Percentiles rank a stretch among this genome's conserved stretches.
These are phyloP conservation scores for Sporothrix variecibatus DNA, from an alignment of 2,329 filamentous ascomycete genomes.

Conservation along the genomic window DNA sequence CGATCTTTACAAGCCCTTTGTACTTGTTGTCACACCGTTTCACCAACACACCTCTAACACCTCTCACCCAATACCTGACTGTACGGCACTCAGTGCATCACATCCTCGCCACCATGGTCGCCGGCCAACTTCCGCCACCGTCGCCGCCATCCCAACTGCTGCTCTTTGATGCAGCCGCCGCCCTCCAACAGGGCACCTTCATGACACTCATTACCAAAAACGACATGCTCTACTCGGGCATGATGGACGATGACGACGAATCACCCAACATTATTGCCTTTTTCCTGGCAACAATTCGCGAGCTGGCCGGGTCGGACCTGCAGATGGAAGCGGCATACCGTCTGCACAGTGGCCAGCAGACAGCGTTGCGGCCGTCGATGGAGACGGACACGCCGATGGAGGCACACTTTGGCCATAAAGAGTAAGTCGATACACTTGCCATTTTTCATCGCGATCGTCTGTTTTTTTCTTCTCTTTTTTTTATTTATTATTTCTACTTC, in stretches of 20 bases:
- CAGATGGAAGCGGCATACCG: slow-evolving; percentile 14
- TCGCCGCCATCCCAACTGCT: neutral
- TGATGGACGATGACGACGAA: neutral
- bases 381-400: neutral
- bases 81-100: neutral
- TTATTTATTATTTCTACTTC: neutral
- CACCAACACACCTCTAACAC: neutral
- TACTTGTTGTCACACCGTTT: neutral
- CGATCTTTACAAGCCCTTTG: neutral
- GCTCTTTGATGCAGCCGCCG: neutral
- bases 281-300: slow-evolving; percentile 9
- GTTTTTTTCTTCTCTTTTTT: neutral
- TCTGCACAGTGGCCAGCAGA: neutral
- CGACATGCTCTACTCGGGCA: slow-evolving; percentile 17
- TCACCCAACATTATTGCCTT: slow-evolving; percentile 11
- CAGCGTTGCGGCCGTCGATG: neutral
- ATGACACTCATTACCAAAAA: slow-evolving; percentile 17
- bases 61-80: neutral
- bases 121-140: neutral
- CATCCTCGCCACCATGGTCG: neutral
- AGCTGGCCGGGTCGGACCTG: neutral
- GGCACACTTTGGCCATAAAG: slow-evolving; percentile 7
- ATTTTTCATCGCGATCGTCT: neutral
- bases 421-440: neutral
- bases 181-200: neutral